Evolutionary conservation across 768 basidiomycete genomes (phyloP).

Genomic region (Phanerochaete sordida): DNA sequence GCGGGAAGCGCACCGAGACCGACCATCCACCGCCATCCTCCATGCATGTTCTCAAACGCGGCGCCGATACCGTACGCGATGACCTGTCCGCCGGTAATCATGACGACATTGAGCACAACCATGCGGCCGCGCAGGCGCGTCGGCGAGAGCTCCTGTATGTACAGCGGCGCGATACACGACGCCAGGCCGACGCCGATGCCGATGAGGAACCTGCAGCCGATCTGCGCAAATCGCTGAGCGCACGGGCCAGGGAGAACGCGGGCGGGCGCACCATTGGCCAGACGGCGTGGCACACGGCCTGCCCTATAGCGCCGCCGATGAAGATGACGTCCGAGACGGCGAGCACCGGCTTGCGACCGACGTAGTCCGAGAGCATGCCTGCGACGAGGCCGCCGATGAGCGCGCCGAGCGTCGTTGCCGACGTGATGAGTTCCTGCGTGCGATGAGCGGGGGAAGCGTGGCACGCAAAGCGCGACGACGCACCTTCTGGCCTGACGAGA

Average conservation of each 20-base stretch:
- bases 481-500: conserved; percentile 60
- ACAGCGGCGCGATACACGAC: conserved; percentile 74
- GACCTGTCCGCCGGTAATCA: conserved; percentile 80
- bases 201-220: conserved; percentile 71
- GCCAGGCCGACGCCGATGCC: conserved; percentile 75
- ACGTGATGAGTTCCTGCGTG: conserved; percentile 68
- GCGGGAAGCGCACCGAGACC: conserved; percentile 72
- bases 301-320: conserved; percentile 68
- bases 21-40: conserved; percentile 85
- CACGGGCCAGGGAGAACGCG: background rate
- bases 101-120: conserved; percentile 80
- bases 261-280: conserved; percentile 55
- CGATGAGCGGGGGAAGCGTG: conserved; percentile 21
- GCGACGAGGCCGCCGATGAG: conserved; percentile 70
- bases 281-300: conserved; percentile 67
- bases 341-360: conserved; percentile 62
- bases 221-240: conserved; percentile 30
- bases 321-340: conserved; percentile 69
- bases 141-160: conserved; percentile 81
- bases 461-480: conserved; percentile 25
- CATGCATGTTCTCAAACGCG: conserved; percentile 51
- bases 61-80: conserved; percentile 69
- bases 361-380: conserved; percentile 67
- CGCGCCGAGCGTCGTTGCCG: conserved; percentile 74
- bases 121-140: conserved; percentile 71